These are phyloP conservation scores for Trametes pubescens DNA, from an alignment of 1,284 basidiomycete species.

Conservation along the genomic window DNA sequence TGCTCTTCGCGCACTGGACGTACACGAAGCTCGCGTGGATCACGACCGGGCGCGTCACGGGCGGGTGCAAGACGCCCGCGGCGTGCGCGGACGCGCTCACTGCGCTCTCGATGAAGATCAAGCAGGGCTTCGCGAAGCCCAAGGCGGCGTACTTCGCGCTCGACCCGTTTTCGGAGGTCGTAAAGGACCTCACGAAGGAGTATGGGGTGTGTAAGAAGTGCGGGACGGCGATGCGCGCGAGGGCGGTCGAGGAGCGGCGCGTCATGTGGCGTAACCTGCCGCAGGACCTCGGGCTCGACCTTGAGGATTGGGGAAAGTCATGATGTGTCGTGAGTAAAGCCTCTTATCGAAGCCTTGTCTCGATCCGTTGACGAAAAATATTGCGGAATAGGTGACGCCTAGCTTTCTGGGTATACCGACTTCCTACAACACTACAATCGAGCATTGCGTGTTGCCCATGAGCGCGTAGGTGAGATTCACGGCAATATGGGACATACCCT, in stretches of 20 bases:
- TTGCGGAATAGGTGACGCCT: no score
- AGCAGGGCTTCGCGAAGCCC: not conserved
- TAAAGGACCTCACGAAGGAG: not conserved
- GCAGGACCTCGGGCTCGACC: not conserved
- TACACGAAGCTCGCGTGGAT: conserved; percentile 14
- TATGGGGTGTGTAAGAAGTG: conserved; percentile 1
- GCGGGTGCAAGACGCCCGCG: not conserved
- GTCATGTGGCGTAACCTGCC: conserved; percentile 2
- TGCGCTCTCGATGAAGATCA: not conserved
- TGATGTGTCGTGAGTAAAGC: not conserved
- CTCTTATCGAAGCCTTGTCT: not conserved
- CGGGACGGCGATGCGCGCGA: not conserved
- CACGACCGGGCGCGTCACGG: conserved; percentile 1
- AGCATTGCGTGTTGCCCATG: no score
- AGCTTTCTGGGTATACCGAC: not conserved
- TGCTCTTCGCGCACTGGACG: conserved; percentile 11
- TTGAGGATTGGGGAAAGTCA: not conserved
- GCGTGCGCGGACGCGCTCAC: not conserved
- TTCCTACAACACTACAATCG: not conserved
- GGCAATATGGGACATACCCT: no score
- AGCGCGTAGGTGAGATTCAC: no score
- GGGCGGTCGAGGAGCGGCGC: conserved; percentile 1
- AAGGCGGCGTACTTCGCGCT: conserved; percentile 8
- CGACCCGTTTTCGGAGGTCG: not conserved
- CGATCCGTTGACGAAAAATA: no score